Evolutionary conservation across 2,329 filamentous ascomycete genomes (phyloP), one percentile per base, ranked within the genome.

Genomic region (Sclerotinia minor): DNA sequence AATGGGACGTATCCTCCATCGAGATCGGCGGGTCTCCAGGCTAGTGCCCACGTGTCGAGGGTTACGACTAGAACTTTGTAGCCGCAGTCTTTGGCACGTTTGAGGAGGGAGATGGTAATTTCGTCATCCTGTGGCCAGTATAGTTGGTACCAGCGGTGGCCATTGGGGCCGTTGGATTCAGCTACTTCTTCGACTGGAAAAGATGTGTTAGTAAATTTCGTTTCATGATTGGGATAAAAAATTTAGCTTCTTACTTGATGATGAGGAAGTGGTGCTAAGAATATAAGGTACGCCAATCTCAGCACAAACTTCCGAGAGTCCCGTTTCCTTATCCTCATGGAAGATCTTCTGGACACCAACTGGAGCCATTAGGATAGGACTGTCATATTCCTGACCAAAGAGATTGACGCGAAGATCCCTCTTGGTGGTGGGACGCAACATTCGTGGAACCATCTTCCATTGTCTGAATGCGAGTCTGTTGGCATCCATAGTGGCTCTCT

Each of bases 81-180:
- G 0, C 89, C 89, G 44, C 80, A 83, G 0, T 78, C 80, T 74
- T 86, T 86, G 0, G 89, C 90, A 0, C 89, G 83, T 1, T 78
- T 75, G 5, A 92, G 81, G 21, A 92, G 79, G 1, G 85, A 89
- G 0, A 83, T 79, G 0, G 89, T 92, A 66, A 92, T 80, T 3
- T 88, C 84, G 64, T 92, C 83, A 66, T 86, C 84, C 26, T 82
- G 79, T 0, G 90, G 89, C 88, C 89, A 92, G 79, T 93, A 93
- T 0, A 93, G 83, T 75, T 93, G 90, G 76, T 84, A 93, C 88
- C 89, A 93, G 15, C 88, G 80, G 44, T 83, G 80, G 0, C 85
- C 85, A 19, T 50, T 19, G 6, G 83, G 78, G 0, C 83, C 84
- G 63, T 83, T 86, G 0, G 86, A 86, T 9, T 80, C 74, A 0